Base-by-base conservation (phyloP, 768 basidiomycete genomes). In the Mycena venus region DNA sequence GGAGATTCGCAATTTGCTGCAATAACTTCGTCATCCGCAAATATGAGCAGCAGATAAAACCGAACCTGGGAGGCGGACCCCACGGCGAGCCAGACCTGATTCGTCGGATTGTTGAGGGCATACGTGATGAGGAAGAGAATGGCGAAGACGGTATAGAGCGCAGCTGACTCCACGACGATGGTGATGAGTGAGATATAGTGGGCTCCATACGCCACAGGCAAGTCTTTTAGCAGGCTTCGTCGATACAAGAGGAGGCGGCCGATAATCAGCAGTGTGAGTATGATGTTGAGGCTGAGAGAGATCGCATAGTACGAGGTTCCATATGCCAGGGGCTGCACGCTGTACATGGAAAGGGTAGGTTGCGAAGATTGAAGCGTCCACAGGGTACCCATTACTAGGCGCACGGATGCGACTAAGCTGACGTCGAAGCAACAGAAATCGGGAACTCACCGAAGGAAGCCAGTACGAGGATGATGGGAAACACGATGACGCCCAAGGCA, bases 331-430 rank as follows among this genome's bases (percentile, higher is more conserved):
- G 84, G 84, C 7, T 84, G 73, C 9, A 70, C 73, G 66, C 82
- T 85, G 78, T 86, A 86, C 17, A 87, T 75, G 19, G 86, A 87
- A 2, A 85, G 80, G 1, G 81, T 83, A 6, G 86, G 86, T 65
- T 85, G 83, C 59, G 83, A 84, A 8, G 86, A 87, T 70, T 86
- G 82, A 10, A 87, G 80, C 10, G 85, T 85, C 86, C 86, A 87
- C 0, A 87, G 74, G 0, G 84, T 86, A 49, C 86, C 87, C 80
- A 88, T 80, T 5, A 77, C 86, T 88, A 53, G 27, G 29, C 36
- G 29, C 55, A 34, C 64, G 44, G 23, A 17, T 23, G 31, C 25
- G 34, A 32, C n/a, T n/a, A 2, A 31, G 51, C n/a, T n/a, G n/a
- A n/a, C n/a, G n/a, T n/a, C n/a, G 44, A 64, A 31, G 47, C 25